Percentiles rank a stretch among this genome's conserved stretches.
These are phyloP conservation scores for Diophrys sp. DNA, from an alignment of 73 alveolate genomes.

Conservation along the genomic window DNA sequence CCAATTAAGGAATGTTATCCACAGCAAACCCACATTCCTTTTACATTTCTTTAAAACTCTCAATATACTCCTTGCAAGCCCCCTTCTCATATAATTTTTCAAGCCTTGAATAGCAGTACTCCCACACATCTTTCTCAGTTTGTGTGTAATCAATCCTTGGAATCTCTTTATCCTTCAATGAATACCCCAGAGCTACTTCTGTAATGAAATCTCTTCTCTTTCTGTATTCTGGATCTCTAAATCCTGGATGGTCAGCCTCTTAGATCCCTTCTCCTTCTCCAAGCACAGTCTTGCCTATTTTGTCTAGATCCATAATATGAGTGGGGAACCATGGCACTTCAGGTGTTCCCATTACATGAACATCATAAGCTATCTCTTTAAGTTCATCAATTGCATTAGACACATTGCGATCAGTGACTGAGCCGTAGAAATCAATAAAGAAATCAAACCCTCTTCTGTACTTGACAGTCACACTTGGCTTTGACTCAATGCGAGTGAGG, in stretches of 20 bases:
- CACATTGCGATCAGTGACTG: neutral
- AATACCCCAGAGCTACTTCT: constrained; percentile 32
- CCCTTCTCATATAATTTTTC: constrained; percentile 15
- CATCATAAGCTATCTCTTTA: neutral
- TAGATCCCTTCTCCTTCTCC: constrained; percentile 59
- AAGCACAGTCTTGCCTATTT: constrained; percentile 40
- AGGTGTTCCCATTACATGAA: constrained; percentile 31
- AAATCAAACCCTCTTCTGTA: constrained; percentile 12
- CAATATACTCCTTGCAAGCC: constrained; percentile 72
- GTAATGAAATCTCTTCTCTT: constrained; percentile 60
- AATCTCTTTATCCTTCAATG: constrained; percentile 32
- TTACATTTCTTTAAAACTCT: constrained; percentile 39
- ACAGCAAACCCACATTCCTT: constrained; percentile 54
- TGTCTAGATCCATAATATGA: constrained; percentile 40
- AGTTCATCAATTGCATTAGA: constrained; percentile 14
- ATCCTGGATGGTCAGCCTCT: constrained; percentile 72
- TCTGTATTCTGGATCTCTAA: constrained; percentile 54
- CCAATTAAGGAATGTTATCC: constrained; percentile 68
- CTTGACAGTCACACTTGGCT: constrained; percentile 17
- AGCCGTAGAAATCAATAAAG: constrained; percentile 27
- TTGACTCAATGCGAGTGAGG: constrained; percentile 39
- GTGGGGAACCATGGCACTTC: constrained; percentile 78
- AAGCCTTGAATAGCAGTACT: constrained; percentile 46
- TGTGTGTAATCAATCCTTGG: constrained; percentile 52
- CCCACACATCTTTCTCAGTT: too few relatives aligned